Conservation (phyloP, 2,329 filamentous ascomycete species). For the Graphiopsis chlorocephala region DNA sequence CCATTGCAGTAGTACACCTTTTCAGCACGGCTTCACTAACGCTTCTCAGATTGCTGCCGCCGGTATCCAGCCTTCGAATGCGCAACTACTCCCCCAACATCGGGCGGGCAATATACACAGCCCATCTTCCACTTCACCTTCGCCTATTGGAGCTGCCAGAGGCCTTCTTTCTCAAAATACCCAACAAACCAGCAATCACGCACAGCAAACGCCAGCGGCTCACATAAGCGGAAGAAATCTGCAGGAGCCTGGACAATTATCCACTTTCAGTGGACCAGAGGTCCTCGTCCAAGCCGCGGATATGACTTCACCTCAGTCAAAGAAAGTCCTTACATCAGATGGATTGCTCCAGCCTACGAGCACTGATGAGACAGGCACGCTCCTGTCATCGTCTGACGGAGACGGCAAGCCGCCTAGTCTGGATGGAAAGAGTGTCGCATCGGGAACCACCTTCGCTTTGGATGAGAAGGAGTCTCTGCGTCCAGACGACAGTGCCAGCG, state of each 20-base stretch:
- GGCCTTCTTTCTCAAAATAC: not conserved
- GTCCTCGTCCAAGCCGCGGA: slow-evolving; percentile 41
- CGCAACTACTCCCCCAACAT: slow-evolving; percentile 24
- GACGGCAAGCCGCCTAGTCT: slow-evolving; percentile 74
- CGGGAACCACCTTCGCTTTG: slow-evolving; percentile 89
- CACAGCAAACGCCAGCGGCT: slow-evolving; percentile 1
- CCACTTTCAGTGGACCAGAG: slow-evolving; percentile 13
- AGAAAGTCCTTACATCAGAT: not conserved
- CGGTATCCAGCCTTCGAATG: slow-evolving; percentile 29
- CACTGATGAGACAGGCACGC: slow-evolving; percentile 8
- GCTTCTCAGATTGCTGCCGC: slow-evolving; percentile 31
- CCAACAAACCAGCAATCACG: not conserved
- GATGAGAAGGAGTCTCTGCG: slow-evolving; percentile 95
- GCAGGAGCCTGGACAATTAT: slow-evolving; percentile 5
- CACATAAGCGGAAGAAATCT: not conserved
- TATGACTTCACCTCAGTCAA: slow-evolving; percentile 18
- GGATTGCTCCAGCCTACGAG: not conserved
- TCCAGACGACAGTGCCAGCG: slow-evolving; percentile 92
- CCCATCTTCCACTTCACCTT: slow-evolving; percentile 20
- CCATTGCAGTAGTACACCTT: not conserved
- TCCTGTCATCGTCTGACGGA: slow-evolving; percentile 10
- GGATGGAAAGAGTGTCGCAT: slow-evolving; percentile 91
- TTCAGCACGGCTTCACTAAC: not conserved
- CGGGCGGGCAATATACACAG: slow-evolving; percentile 13
- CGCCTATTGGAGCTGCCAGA: slow-evolving; percentile 8